Evolutionary conservation across 1,139 yeast species (phyloP).

Genomic region (Suhomyces panamericanus): DNA sequence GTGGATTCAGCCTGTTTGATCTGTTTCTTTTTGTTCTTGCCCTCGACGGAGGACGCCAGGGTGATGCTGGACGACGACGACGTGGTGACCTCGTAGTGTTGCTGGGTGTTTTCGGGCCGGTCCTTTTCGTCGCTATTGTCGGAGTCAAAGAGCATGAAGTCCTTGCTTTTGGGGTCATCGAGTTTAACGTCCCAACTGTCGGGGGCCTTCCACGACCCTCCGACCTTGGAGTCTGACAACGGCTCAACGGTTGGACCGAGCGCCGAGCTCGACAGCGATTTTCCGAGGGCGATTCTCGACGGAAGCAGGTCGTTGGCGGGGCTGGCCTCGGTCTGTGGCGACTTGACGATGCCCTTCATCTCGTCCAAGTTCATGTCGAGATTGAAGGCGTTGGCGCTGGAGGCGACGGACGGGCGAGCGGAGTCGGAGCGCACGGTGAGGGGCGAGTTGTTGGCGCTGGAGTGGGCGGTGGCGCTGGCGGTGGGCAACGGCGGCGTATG

Average conservation of each 20-base stretch:
- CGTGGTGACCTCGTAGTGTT: constrained; percentile 11
- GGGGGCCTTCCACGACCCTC: constrained; percentile 62
- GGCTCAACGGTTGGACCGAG: constrained; percentile 3
- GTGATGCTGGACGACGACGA: constrained; percentile 9
- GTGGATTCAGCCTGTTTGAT: constrained; percentile 2
- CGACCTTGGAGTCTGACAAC: constrained; percentile 4
- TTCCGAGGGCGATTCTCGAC: constrained; percentile 6
- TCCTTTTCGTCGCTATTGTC: constrained; percentile 21
- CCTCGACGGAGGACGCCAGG: constrained; percentile 11
- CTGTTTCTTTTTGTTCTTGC: constrained; percentile 2
- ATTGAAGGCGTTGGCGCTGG: constrained; percentile 25
- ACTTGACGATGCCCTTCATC: constrained; percentile 53
- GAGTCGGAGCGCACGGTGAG: constrained; percentile 6
- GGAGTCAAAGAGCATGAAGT: constrained; percentile 19
- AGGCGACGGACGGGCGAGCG: constrained; percentile 2
- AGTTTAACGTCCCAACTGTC: constrained; percentile 77
- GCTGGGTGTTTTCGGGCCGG: constrained; percentile 10
- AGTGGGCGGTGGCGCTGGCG: neutral
- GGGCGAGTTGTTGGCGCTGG: constrained; percentile 4
- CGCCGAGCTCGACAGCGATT: constrained; percentile 12
- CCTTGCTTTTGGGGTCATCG: constrained; percentile 18
- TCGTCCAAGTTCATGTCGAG: constrained; percentile 52
- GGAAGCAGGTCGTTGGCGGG: neutral
- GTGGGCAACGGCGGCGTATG: constrained; percentile 8
- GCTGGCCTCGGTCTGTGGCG: constrained; percentile 18